Percentiles rank a stretch among this genome's conserved stretches.
Evolutionary conservation across 1,139 yeast species (phyloP).

Genomic region (Blastobotrys petasosporus): DNA sequence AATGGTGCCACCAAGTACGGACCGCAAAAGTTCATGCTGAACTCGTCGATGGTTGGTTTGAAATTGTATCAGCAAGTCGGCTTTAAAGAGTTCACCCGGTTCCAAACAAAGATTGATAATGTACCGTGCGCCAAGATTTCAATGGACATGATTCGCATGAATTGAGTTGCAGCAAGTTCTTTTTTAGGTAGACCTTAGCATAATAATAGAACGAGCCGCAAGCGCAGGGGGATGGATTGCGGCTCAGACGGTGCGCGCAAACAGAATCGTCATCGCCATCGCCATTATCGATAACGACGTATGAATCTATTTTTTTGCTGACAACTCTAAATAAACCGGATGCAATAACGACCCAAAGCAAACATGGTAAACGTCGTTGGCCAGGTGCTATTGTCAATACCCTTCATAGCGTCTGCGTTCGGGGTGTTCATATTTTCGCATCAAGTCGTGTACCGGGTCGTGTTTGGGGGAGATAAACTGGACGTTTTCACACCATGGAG

Average conservation of each 20-base stretch:
- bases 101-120: not conserved
- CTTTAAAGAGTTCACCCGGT: constrained; percentile 6
- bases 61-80: constrained; percentile 16
- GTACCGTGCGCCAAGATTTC: no score
- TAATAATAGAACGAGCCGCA: no score
- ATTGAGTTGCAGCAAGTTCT: no score
- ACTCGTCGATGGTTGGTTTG: constrained; percentile 14
- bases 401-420: constrained; percentile 15
- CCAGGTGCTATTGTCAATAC: constrained; percentile 9
- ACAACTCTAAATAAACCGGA: not conserved
- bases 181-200: no score
- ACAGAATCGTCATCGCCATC: not conserved
- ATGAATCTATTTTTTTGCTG: not conserved
- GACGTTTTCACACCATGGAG: constrained; percentile 2
- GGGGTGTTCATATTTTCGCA: constrained; percentile 11
- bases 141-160: no score
- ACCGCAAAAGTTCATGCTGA: constrained; percentile 16
- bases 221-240: no score
- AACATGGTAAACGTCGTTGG: not conserved
- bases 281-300: not conserved
- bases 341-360: not conserved
- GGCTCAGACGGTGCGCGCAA: no score
- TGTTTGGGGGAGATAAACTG: not conserved
- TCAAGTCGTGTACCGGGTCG: constrained; percentile 4
- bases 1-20: constrained; percentile 15